These are phyloP conservation scores for Yamagishiella unicocca DNA, from an alignment of 139 green algal species.

Conservation along the genomic window DNA sequence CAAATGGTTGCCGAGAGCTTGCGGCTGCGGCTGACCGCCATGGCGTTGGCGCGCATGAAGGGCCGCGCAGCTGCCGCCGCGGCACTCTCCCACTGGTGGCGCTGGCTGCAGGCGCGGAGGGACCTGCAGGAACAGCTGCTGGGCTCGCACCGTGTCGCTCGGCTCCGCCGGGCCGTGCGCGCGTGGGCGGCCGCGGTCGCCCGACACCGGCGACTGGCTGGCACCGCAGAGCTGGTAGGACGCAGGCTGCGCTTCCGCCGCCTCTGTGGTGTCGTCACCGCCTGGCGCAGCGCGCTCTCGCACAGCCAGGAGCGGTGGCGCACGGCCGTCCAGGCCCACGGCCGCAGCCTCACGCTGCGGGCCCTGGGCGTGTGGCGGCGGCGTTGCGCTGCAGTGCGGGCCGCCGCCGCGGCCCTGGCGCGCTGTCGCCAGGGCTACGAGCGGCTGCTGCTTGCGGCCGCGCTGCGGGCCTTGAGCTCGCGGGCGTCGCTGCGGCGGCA, in stretches of 20 bases:
- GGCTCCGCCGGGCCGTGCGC: background rate
- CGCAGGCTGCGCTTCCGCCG: background rate
- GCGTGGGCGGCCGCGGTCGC: background rate
- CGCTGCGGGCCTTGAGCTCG: background rate
- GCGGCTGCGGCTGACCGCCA: background rate
- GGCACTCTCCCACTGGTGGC: background rate
- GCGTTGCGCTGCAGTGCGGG: background rate
- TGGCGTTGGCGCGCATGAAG: background rate
- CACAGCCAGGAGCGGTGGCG: background rate
- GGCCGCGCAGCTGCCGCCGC: background rate
- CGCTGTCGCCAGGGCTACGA: conserved; percentile 1
- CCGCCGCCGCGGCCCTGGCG: background rate
- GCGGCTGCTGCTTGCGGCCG: background rate
- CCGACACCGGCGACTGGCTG: background rate
- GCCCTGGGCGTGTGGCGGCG: background rate
- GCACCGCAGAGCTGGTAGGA: background rate
- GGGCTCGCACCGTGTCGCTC: background rate
- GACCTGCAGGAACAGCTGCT: background rate
- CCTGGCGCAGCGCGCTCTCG: background rate
- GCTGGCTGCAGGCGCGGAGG: background rate
- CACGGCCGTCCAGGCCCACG: too few relatives aligned
- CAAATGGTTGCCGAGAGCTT: background rate
- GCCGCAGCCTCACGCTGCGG: background rate
- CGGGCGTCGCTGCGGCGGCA: background rate
- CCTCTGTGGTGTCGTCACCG: background rate